These are phyloP conservation scores for Triticum turgidum DNA, from an alignment of 176 grass and related monocot species.

Conservation along the genomic window DNA sequence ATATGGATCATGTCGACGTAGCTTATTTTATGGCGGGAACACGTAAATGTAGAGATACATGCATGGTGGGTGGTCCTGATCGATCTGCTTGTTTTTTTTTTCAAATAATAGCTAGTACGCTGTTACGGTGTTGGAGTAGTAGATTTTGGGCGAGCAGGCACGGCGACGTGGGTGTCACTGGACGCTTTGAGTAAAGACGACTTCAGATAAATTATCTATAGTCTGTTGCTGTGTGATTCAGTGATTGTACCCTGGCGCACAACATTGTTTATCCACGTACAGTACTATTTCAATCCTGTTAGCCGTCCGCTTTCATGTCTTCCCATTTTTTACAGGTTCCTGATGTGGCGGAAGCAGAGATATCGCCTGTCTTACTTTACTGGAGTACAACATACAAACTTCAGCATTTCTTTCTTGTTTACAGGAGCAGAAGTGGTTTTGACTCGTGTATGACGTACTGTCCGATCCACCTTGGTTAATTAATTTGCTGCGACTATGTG, in stretches of 20 bases:
- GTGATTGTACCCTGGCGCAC: not conserved
- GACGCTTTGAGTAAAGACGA: not conserved
- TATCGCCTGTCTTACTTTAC: too few relatives aligned
- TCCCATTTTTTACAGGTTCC: too few relatives aligned
- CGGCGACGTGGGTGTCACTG: not conserved
- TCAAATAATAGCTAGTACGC: too few relatives aligned
- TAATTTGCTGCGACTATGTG: not conserved
- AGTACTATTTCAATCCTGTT: too few relatives aligned
- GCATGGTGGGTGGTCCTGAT: not conserved
- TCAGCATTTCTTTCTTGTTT: too few relatives aligned
- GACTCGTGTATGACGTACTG: not conserved
- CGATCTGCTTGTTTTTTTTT: too few relatives aligned
- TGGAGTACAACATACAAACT: too few relatives aligned
- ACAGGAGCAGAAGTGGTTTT: too few relatives aligned
- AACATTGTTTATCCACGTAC: too few relatives aligned
- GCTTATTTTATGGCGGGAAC: not conserved
- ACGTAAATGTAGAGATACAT: not conserved
- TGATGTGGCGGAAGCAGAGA: too few relatives aligned
- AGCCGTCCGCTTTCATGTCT: too few relatives aligned
- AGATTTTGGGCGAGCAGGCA: not conserved
- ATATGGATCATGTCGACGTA: not conserved
- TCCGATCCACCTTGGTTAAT: not conserved
- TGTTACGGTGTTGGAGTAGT: too few relatives aligned
- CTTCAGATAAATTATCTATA: not conserved
- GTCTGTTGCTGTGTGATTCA: not conserved